Evolutionary conservation across 352 stramenopile species (phyloP).

Genomic region (Phytophthora vignae): DNA sequence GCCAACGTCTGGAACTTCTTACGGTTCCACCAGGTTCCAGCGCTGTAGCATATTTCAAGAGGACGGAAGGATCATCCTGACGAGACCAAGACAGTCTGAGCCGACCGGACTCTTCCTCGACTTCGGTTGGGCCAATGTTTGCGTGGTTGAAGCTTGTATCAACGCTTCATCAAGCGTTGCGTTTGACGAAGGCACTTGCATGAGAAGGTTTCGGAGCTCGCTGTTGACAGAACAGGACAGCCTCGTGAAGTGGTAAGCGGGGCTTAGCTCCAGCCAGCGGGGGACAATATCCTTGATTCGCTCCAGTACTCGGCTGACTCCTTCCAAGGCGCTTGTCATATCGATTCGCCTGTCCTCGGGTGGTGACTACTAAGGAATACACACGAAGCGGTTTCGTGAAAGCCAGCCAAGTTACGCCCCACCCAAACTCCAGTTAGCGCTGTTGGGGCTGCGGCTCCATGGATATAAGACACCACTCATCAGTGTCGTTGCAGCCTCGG

Average conservation of each 20-base stretch:
- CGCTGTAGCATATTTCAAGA: too few relatives aligned
- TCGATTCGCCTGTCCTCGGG: background rate
- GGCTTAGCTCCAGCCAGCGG: background rate
- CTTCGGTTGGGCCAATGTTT: too few relatives aligned
- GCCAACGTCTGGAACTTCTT: too few relatives aligned
- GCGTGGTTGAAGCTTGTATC: background rate
- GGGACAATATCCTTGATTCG: background rate
- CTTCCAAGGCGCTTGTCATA: background rate
- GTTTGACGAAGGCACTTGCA: background rate
- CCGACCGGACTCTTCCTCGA: too few relatives aligned
- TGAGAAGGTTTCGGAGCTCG: background rate
- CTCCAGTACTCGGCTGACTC: background rate
- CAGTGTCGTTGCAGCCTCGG: background rate
- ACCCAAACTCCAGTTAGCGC: background rate
- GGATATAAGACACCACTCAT: background rate
- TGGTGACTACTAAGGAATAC: background rate
- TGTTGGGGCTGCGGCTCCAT: conserved; percentile 1
- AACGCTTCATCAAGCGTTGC: background rate
- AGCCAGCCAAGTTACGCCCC: background rate
- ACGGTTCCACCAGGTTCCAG: too few relatives aligned
- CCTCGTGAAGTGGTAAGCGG: background rate
- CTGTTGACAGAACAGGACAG: background rate
- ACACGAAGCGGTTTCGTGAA: background rate
- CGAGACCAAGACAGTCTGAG: too few relatives aligned
- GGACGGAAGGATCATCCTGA: too few relatives aligned